Conservation (phyloP, 176 grass and related monocot species). For the Cymbopogon citratus region DNA sequence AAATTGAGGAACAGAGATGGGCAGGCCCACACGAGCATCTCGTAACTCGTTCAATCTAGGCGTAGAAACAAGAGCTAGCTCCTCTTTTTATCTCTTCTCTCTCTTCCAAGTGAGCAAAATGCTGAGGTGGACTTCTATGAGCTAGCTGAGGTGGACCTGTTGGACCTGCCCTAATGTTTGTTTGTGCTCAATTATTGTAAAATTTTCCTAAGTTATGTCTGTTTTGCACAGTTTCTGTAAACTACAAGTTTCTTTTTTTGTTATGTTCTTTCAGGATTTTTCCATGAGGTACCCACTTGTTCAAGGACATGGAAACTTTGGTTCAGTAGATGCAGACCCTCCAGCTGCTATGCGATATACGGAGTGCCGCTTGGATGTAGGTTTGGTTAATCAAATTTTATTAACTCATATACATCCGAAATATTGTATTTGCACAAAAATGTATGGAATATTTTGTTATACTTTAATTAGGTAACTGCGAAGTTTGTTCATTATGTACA, state of each 20-base stretch:
- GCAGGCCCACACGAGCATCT: not conserved
- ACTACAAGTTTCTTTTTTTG: not conserved
- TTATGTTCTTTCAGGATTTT: constrained; percentile 66
- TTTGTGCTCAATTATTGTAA: not conserved
- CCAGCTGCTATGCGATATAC: constrained; percentile 97
- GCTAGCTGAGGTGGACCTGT: not conserved
- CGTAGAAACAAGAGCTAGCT: not conserved
- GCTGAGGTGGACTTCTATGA: not conserved
- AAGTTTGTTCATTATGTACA: not conserved
- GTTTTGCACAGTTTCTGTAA: constrained; percentile 22
- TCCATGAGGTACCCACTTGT: constrained; percentile 85
- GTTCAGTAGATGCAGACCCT: constrained; percentile 95
- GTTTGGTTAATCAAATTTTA: constrained; percentile 36
- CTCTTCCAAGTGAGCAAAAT: not conserved
- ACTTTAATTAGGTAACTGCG: not conserved
- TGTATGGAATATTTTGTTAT: not conserved
- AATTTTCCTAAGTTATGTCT: not conserved
- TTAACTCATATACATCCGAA: not conserved
- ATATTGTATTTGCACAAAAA: not conserved
- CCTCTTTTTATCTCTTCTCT: not conserved
- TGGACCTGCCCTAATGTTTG: not conserved
- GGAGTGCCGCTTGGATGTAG: constrained; percentile 96
- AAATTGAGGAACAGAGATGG: not conserved
- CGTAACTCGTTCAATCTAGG: not conserved
- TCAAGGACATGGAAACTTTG: constrained; percentile 97